Evolutionary conservation across 345 rosid genomes (phyloP).

Genomic region (Linum trigynum): DNA sequence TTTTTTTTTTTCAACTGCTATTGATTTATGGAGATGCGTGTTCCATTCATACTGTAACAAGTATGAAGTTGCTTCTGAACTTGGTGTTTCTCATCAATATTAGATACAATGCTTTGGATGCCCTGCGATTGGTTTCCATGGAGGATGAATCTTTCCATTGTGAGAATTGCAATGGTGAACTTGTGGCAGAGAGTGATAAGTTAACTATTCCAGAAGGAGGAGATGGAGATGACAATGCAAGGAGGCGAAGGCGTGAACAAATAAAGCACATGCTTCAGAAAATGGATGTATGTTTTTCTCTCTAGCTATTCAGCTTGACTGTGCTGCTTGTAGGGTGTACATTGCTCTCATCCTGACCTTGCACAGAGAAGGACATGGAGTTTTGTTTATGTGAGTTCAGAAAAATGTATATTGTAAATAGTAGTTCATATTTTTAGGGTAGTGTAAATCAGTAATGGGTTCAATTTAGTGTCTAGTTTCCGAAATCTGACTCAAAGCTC

Average conservation of each 20-base stretch:
- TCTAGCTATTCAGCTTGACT: not conserved
- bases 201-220: constrained; percentile 62
- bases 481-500: no score
- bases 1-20: not conserved
- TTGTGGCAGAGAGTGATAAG: constrained; percentile 86
- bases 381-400: not conserved
- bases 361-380: not conserved
- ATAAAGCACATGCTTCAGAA: constrained; percentile 68
- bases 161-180: constrained; percentile 81
- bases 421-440: no score
- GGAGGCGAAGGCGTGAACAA: constrained; percentile 70
- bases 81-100: not conserved
- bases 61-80: constrained; percentile 7
- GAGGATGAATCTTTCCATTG: constrained; percentile 79
- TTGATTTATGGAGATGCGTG: not conserved
- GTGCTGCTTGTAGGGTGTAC: not conserved
- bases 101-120: constrained; percentile 89
- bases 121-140: constrained; percentile 48
- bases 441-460: no score
- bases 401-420: no score
- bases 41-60: no score
- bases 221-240: constrained; percentile 88
- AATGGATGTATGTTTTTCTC: constrained; percentile 44
- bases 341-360: not conserved
- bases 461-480: no score